A percentile compares a stretch with the other conserved stretches of the same genome.
phyloP scores from a whole-genome alignment of 352 stramenopile genomes.

The Pythium biforme region DNA sequence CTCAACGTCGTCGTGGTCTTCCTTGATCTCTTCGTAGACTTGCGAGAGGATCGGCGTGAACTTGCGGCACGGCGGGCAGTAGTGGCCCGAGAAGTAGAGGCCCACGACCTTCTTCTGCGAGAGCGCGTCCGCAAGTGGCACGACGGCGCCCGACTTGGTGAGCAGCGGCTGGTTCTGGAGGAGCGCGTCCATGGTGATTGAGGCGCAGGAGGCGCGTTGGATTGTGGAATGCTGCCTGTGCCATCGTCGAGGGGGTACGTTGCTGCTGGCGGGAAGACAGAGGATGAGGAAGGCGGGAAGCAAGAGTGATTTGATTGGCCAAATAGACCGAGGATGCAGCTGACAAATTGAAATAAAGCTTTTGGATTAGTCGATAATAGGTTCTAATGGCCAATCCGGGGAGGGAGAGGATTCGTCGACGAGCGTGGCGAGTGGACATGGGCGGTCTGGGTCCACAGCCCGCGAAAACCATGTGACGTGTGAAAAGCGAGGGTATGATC shows the following conservation, averaged over 20 bases:
- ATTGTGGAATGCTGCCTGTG: not conserved
- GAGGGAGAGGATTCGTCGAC: constrained; percentile 2
- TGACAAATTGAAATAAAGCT: not conserved
- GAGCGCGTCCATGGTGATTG: constrained; percentile 56
- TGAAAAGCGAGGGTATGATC: not conserved
- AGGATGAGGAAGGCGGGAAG: not conserved
- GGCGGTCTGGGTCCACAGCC: not conserved
- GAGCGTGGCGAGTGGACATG: not conserved
- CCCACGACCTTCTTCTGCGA: constrained; percentile 77
- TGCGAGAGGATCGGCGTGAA: constrained; percentile 93
- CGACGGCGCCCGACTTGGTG: constrained; percentile 56
- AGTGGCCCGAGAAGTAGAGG: constrained; percentile 85
- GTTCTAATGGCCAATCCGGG: not conserved
- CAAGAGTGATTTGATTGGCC: not conserved
- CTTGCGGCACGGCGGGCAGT: constrained; percentile 89
- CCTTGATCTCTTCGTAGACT: constrained; percentile 78
- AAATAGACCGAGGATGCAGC: not conserved
- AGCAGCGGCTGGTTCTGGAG: constrained; percentile 58
- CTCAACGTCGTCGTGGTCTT: constrained; percentile 80
- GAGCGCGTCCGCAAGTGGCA: constrained; percentile 61
- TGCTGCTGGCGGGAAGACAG: not conserved
- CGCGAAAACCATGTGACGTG: not conserved
- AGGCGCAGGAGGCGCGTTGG: not conserved
- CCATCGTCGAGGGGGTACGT: not conserved
- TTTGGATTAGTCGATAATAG: not conserved